Evolutionary conservation across 169 alveolate species (phyloP).

Genomic region (Babesia ovata): DNA sequence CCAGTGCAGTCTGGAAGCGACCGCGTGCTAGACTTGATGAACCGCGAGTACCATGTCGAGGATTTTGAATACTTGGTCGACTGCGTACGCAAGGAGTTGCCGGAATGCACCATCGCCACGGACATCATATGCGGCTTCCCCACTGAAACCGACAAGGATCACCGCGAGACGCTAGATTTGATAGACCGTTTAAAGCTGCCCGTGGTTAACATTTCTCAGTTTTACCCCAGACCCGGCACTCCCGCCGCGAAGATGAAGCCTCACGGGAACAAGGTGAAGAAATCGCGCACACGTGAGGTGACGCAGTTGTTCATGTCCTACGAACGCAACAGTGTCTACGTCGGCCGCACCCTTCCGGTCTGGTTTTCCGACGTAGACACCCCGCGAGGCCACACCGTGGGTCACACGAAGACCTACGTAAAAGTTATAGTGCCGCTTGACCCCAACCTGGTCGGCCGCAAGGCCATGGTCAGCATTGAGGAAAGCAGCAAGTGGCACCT

Average conservation of each 20-base stretch:
- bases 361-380: conserved; percentile 88
- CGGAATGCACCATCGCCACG: conserved; percentile 93
- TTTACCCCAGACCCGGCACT: conserved; percentile 92
- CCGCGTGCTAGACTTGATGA: conserved; percentile 92
- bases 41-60: conserved; percentile 94
- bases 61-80: conserved; percentile 92
- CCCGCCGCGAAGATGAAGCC: conserved; percentile 77
- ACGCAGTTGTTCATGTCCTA: conserved; percentile 89
- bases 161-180: conserved; percentile 85
- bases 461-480: conserved; percentile 8
- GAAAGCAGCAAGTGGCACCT: conserved; percentile 59
- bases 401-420: conserved; percentile 92
- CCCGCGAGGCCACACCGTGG: conserved; percentile 85
- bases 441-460: conserved; percentile 16
- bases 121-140: conserved; percentile 99
- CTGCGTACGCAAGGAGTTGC: conserved; percentile 83
- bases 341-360: conserved; percentile 81
- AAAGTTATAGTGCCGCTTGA: conserved; percentile 78
- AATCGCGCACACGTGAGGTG: conserved; percentile 85
- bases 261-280: conserved; percentile 86
- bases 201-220: conserved; percentile 95
- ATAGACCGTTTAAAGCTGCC: conserved; percentile 91
- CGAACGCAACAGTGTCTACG: conserved; percentile 80
- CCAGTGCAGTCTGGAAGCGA: conserved; percentile 98
- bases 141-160: conserved; percentile 93